Evolutionary conservation across 208 protist species (phyloP).

Genomic region (Trypanosoma lewisi): DNA sequence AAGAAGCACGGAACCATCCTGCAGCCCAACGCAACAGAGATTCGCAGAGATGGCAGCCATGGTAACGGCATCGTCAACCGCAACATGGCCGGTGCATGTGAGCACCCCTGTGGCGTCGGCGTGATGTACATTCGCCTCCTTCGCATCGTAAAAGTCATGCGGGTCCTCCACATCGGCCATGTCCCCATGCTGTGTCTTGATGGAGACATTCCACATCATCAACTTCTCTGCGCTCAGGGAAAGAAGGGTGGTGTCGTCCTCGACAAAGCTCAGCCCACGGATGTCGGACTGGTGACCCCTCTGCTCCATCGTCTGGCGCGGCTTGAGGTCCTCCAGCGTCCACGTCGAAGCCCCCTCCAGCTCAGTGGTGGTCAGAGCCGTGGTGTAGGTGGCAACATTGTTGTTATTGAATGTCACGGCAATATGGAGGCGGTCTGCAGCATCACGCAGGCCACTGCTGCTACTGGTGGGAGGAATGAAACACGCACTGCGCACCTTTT

Average conservation of each 20-base stretch:
- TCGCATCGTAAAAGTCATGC: conserved; percentile 74
- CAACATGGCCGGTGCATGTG: conserved; percentile 48
- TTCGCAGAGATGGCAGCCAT: conserved; percentile 64
- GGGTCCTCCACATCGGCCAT: conserved; percentile 37
- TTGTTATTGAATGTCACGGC: conserved; percentile 86
- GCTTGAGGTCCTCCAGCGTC: conserved; percentile 70
- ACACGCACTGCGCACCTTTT: conserved; percentile 78
- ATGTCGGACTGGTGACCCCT: conserved; percentile 79
- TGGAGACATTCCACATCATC: conserved; percentile 73
- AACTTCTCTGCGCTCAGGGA: conserved; percentile 82
- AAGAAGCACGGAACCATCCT: conserved; percentile 70
- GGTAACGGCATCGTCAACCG: conserved; percentile 35
- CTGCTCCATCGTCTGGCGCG: conserved; percentile 50
- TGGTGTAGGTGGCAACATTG: conserved; percentile 71
- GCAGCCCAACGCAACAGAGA: conserved; percentile 70
- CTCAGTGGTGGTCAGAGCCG: conserved; percentile 52
- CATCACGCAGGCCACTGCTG: conserved; percentile 27
- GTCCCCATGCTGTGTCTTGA: conserved; percentile 31
- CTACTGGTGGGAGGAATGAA: conserved; percentile 52
- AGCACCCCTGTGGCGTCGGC: conserved; percentile 53
- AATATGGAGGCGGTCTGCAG: conserved; percentile 63
- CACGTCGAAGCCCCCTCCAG: conserved; percentile 52
- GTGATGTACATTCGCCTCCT: conserved; percentile 65
- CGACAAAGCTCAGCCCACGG: conserved; percentile 63
- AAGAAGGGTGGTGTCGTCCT: conserved; percentile 77